Evolutionary conservation across 805 yeast genomes (phyloP), one percentile per base, ranked within the genome.

Genomic region (Starmerella bombi): DNA sequence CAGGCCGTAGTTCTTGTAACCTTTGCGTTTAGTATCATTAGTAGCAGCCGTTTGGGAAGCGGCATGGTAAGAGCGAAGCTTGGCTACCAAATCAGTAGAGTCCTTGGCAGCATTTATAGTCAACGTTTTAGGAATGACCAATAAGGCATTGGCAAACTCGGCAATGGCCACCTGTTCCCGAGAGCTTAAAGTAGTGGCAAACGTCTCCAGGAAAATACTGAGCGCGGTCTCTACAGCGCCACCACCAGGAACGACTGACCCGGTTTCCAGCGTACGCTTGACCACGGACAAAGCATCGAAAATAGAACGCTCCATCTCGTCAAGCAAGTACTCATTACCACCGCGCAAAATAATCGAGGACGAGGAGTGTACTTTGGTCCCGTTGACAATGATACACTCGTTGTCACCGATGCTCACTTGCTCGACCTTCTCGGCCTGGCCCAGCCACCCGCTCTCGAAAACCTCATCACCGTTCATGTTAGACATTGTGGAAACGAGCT

Each of bases 201-300:
- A 91, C 60, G 83, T 88, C 62, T 91, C 98, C 59, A 91, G 69
- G 60, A 83, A 91, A 39, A 91, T 85, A 65, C 85, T 86, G 57
- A 91, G 71, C 2, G 97, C 97, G 38, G 94, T 72, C 65, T 91
- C 99, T 27, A 91, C 98, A n/a, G 94, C 93, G 46, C 99, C 99
- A 50, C 99, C 99, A 46, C 99, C 99, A 32, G 98, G 97, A 5
- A 91, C 98, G 43, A 93, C 86, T 50, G 72, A 65, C 17, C 96
- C 97, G 55, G 88, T 76, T 63, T 91, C 98, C 51, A 93, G 71
- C 10, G 97, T 85, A 59, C 98, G 77, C 67, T 91, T 91, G 28
- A 91, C 94, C 28, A 91, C 98, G 34, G 84, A 77, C 49, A 91
- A 69, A 2, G 97, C 82, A 60, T 91, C 99, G 57, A 84, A 96